Evolutionary conservation across 2,329 filamentous ascomycete genomes (phyloP), one percentile per base, ranked within the genome.

Genomic region (Alternaria angustiovoidea): DNA sequence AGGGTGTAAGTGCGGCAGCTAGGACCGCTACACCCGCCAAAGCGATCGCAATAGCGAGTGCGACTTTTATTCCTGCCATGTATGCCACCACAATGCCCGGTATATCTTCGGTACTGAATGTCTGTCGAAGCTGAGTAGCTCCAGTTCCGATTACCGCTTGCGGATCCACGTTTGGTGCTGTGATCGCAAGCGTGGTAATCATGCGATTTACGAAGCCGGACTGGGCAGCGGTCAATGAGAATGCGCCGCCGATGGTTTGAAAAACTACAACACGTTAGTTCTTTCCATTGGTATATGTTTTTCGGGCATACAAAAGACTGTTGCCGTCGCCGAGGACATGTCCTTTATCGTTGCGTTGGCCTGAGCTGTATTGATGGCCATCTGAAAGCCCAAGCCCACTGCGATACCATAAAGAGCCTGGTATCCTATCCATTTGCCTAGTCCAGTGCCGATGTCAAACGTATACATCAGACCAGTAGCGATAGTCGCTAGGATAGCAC

Each of bases 371-470:
- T 77, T 77, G 57, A 76, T 70, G n/a, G 71, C 73, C 44, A 78
- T 44, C 18, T 60, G 54, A n/a, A 67, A 54, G 4, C 30, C 34
- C 20, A 79, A 60, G 22, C 62, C 69, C 4, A 75, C 47, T 8
- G 81, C 82, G 24, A 78, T 62, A 3, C 83, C 83, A 6, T 72
- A 46, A 0, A 85, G 57, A 20, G 80, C 71, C 56, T 85, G 81
- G 64, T 81, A 84, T 11, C 82, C 83, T 32, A 83, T 79, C 81
- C 81, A 83, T 24, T 76, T 70, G 0, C 63, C 72, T 1, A 70
- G 68, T 0, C 72, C 60, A 7, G 79, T 81, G 30, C 66, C 61
- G 2, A 79, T 64, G 16, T 75, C 68, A 8, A 82, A 70, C 0
- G 79, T 83, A 20, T 78, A 80, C 16, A 84, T 62, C 5, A 85